Conservation (phyloP, 2,329 filamentous ascomycete species). For the Hypoxylon sp. region DNA sequence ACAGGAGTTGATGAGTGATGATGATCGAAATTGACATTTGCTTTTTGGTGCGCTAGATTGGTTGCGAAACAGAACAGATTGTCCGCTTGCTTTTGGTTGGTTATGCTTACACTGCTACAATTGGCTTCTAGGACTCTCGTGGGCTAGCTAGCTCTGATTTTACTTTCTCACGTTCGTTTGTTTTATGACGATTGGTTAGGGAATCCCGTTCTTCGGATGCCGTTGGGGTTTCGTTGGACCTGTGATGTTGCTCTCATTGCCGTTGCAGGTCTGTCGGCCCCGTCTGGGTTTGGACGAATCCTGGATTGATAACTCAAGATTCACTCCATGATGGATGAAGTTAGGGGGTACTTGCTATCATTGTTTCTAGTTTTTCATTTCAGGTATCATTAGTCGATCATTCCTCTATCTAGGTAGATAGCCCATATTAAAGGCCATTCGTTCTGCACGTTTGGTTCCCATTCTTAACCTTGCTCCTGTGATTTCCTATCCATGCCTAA, state of each 20-base stretch:
- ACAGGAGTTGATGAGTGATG: constrained; percentile 15
- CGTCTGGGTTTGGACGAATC: constrained; percentile 15
- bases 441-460: constrained; percentile 33
- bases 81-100: background rate
- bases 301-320: constrained; percentile 24
- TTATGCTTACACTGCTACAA: constrained; percentile 25
- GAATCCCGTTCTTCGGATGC: constrained; percentile 13
- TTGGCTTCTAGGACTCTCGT: constrained; percentile 24
- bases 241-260: constrained; percentile 18
- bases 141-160: constrained; percentile 31
- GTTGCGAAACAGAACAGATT: constrained; percentile 14
- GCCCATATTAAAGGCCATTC: constrained; percentile 44
- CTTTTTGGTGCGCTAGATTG: constrained; percentile 17
- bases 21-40: constrained; percentile 19
- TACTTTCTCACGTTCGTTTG: constrained; percentile 21
- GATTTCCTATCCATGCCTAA: constrained; percentile 28
- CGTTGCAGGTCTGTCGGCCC: constrained; percentile 20
- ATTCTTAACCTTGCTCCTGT: constrained; percentile 22
- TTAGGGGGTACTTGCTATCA: constrained; percentile 10
- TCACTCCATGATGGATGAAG: constrained; percentile 24
- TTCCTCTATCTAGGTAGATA: constrained; percentile 42
- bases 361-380: constrained; percentile 32
- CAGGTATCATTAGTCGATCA: constrained; percentile 47
- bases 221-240: background rate
- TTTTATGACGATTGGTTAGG: constrained; percentile 31